Evolutionary conservation across 345 rosid genomes (phyloP).

Genomic region (Eucalyptus urophylla): DNA sequence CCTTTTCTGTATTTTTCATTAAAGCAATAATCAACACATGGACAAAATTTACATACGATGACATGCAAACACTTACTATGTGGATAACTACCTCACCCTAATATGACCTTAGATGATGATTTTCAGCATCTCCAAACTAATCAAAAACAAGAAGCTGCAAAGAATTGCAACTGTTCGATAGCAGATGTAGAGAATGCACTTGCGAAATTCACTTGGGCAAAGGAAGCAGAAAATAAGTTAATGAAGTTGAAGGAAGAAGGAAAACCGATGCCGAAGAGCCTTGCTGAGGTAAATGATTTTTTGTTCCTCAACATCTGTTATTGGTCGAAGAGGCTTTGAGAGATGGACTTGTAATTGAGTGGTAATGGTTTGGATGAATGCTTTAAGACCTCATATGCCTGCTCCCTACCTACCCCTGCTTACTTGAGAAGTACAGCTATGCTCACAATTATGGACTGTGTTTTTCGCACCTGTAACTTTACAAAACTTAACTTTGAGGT

Average conservation of each 20-base stretch:
- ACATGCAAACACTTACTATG: conserved; percentile 18
- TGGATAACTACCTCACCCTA: conserved; percentile 7
- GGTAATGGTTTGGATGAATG: not conserved
- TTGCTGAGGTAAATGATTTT: conserved; percentile 53
- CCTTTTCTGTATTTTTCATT: not conserved
- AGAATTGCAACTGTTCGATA: conserved; percentile 63
- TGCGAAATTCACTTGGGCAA: conserved; percentile 85
- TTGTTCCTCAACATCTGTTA: not conserved
- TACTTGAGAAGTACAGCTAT: not conserved
- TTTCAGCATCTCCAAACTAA: conserved; percentile 69
- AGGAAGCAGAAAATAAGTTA: conserved; percentile 62
- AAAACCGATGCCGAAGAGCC: conserved; percentile 73
- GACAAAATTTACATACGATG: not conserved
- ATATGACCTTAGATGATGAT: conserved; percentile 5
- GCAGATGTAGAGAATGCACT: conserved; percentile 76
- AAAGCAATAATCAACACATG: not conserved
- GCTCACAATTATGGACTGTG: not conserved
- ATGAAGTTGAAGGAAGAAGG: conserved; percentile 67
- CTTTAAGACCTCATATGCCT: not conserved
- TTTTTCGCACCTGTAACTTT: not conserved
- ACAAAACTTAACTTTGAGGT: not conserved
- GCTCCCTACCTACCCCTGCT: not conserved
- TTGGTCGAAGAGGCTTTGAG: not conserved
- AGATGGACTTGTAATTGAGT: not conserved
- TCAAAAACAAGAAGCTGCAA: conserved; percentile 84